These are phyloP conservation scores for Protoeuglena noctilucae DNA, from an alignment of 139 green algal genomes.

Conservation along the genomic window DNA sequence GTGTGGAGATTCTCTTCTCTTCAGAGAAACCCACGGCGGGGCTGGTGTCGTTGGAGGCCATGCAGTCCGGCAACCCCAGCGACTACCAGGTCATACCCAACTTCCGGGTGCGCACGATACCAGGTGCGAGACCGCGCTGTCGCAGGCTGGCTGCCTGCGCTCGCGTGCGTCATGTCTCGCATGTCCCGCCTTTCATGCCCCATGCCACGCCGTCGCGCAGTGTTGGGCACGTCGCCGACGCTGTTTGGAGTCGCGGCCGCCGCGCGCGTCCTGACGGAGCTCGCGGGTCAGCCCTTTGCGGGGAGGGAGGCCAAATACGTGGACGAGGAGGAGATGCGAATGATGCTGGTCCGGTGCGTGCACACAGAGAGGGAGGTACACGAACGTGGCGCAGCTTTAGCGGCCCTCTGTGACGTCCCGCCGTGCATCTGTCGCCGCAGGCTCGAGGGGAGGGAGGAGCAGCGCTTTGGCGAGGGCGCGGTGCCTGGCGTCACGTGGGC, in stretches of 20 bases:
- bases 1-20: slow-evolving; percentile 65
- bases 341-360: slow-evolving; percentile 23
- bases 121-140: too few species aligned
- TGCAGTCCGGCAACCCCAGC: slow-evolving; percentile 15
- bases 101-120: slow-evolving; percentile 90
- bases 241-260: slow-evolving; percentile 85
- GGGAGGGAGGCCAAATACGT: too few species aligned
- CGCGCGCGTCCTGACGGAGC: slow-evolving; percentile 52
- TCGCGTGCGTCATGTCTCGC: too few species aligned
- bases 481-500: slow-evolving; percentile 17
- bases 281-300: slow-evolving; percentile 43
- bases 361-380: background rate
- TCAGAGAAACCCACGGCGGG: slow-evolving; percentile 62
- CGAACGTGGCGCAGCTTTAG: background rate
- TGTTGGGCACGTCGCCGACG: slow-evolving; percentile 79
- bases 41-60: slow-evolving; percentile 38
- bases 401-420: background rate
- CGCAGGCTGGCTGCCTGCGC: too few species aligned
- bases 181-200: too few species aligned
- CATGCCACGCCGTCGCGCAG: too few species aligned
- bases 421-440: background rate
- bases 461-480: slow-evolving; percentile 42
- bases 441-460: slow-evolving; percentile 45
- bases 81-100: slow-evolving; percentile 82
- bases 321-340: slow-evolving; percentile 54